phyloP scores from a whole-genome alignment of 805 yeast species.

The Schizosaccharomyces japonicus region DNA sequence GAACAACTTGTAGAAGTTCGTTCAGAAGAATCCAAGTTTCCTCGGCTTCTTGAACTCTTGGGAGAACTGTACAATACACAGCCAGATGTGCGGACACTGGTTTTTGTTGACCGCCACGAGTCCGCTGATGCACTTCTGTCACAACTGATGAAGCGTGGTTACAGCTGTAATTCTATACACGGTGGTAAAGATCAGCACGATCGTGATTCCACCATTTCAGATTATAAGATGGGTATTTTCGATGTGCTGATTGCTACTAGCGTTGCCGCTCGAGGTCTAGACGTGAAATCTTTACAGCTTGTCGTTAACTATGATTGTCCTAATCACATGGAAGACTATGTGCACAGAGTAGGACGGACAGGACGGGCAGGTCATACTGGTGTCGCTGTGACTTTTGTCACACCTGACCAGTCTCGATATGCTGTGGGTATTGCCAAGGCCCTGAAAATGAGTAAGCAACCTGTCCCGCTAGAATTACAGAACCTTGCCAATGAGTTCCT shows the following conservation, averaged over 20 bases:
- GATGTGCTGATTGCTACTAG: conserved; percentile 68
- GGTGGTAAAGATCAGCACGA: conserved; percentile 83
- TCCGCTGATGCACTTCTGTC: conserved; percentile 49
- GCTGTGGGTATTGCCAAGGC: conserved; percentile 53
- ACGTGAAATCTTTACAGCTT: conserved; percentile 60
- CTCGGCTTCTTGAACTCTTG: conserved; percentile 29
- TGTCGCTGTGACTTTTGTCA: conserved; percentile 46
- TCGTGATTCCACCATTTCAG: conserved; percentile 46
- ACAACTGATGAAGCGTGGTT: conserved; percentile 28
- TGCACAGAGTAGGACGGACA: conserved; percentile 87
- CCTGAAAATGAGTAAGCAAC: conserved; percentile 30
- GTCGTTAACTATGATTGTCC: conserved; percentile 72
- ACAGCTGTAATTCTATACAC: conserved; percentile 48
- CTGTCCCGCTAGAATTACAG: conserved; percentile 28
- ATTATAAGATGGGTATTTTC: conserved; percentile 36
- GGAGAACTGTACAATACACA: conserved; percentile 20
- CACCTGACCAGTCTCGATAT: conserved; percentile 33
- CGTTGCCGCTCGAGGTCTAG: conserved; percentile 83
- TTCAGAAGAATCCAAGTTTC: conserved; percentile 31
- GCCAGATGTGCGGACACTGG: conserved; percentile 26
- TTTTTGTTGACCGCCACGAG: conserved; percentile 78
- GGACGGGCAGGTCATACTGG: conserved; percentile 78
- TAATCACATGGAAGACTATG: conserved; percentile 78
- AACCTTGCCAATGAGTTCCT: conserved; percentile 32
- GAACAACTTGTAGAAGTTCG: conserved; percentile 46